Conservation (phyloP, 768 basidiomycete species). For the Lentinula aciculospora region DNA sequence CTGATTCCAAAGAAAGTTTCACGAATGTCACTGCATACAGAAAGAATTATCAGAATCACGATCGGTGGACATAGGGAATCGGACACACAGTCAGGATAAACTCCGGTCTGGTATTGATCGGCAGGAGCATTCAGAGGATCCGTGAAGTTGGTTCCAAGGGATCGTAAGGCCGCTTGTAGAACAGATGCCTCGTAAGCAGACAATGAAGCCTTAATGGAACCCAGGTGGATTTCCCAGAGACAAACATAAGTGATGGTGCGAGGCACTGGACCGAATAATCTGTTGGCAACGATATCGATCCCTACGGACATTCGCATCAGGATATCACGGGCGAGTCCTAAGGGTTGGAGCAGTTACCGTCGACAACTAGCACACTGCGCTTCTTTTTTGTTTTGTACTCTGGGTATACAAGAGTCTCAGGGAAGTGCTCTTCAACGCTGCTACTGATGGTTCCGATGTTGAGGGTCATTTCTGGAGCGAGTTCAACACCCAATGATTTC, state of each 20-base stretch:
- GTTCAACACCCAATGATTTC: neutral
- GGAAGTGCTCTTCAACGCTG: constrained; percentile 40
- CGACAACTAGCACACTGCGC: constrained; percentile 42
- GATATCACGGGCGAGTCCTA: neutral
- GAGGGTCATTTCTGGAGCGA: constrained; percentile 63
- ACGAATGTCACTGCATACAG: constrained; percentile 70
- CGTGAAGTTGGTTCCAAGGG: constrained; percentile 64
- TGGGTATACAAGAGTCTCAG: constrained; percentile 31
- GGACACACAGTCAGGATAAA: constrained; percentile 74
- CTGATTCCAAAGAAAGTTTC: constrained; percentile 50
- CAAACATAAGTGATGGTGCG: constrained; percentile 83
- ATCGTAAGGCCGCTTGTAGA: constrained; percentile 44
- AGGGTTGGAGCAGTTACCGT: constrained; percentile 25
- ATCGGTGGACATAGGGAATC: neutral
- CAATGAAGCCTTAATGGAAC: constrained; percentile 50
- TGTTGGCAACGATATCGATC: constrained; percentile 73
- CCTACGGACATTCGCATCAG: constrained; percentile 34
- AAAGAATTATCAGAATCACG: constrained; percentile 1
- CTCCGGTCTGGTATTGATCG: constrained; percentile 48
- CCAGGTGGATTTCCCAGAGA: constrained; percentile 85
- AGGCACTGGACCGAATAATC: constrained; percentile 87
- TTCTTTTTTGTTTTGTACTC: constrained; percentile 12
- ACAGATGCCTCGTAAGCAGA: constrained; percentile 48
- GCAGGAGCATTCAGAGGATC: constrained; percentile 84
- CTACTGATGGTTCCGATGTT: constrained; percentile 62